Conservation (phyloP, 2,329 filamentous ascomycete species). For the Meredithiella fracta region DNA sequence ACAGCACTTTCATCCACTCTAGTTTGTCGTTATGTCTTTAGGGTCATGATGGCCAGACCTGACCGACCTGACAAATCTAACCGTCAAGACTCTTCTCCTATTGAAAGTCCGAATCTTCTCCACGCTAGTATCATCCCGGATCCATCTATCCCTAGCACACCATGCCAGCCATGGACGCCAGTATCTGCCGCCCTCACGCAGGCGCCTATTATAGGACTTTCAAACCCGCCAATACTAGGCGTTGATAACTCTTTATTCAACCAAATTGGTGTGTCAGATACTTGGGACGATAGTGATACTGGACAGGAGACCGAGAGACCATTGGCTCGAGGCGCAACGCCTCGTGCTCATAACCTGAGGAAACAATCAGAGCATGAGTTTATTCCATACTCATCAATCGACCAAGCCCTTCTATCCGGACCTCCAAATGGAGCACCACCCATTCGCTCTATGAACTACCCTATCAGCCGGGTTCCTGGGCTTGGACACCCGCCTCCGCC, state of each 20-base stretch:
- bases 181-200: not conserved
- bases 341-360: not conserved
- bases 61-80: not conserved
- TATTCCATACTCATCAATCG: not conserved
- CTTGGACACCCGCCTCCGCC: constrained; percentile 1
- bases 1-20: too few species aligned
- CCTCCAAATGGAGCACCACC: not conserved
- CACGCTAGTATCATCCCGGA: constrained; percentile 6
- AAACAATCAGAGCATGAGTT: not conserved
- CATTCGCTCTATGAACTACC: not conserved
- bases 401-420: not conserved
- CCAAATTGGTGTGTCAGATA: not conserved
- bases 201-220: not conserved
- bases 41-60: constrained; percentile 3
- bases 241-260: not conserved
- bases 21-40: constrained; percentile 1
- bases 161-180: constrained; percentile 9
- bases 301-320: not conserved
- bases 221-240: not conserved
- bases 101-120: constrained; percentile 12
- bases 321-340: not conserved
- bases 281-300: not conserved
- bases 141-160: constrained; percentile 9
- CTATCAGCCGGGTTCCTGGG: not conserved
- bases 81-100: not conserved